Evolutionary conservation across 495 filamentous ascomycete species (phyloP).

Genomic region (Tuber brumale): DNA sequence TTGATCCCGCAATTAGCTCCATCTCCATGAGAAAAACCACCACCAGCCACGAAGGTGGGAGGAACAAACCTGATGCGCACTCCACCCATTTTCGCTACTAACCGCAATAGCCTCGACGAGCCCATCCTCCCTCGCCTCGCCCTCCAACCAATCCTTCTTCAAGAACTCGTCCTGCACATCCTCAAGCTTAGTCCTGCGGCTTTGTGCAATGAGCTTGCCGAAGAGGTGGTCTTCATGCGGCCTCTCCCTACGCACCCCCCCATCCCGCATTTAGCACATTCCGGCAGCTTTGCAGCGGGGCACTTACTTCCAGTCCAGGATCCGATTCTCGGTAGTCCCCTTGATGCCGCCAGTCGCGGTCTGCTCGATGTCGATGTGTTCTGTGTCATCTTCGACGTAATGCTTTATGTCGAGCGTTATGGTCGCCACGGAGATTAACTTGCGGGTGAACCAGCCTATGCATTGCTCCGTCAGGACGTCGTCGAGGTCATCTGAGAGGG

Average conservation of each 20-base stretch:
- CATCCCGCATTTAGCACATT: neutral
- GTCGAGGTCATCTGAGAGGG: slow-evolving; percentile 65
- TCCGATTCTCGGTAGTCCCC: slow-evolving; percentile 65
- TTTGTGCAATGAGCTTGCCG: slow-evolving; percentile 60
- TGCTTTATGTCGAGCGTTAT: slow-evolving; percentile 65
- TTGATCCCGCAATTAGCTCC: neutral
- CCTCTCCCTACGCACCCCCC: slow-evolving; percentile 44
- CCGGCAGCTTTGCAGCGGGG: neutral
- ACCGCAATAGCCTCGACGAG: slow-evolving; percentile 53
- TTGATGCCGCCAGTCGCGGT: slow-evolving; percentile 66
- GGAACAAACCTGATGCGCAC: slow-evolving; percentile 48
- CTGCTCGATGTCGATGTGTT: slow-evolving; percentile 79
- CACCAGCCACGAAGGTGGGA: slow-evolving; percentile 27
- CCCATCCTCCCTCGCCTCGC: slow-evolving; percentile 47
- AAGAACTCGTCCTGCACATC: slow-evolving; percentile 48
- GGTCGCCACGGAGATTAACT: slow-evolving; percentile 63
- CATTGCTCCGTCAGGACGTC: slow-evolving; percentile 72
- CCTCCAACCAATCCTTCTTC: slow-evolving; percentile 49
- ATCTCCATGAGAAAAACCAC: slow-evolving; percentile 47
- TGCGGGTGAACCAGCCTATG: slow-evolving; percentile 75
- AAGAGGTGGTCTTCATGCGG: slow-evolving; percentile 76
- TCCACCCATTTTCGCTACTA: slow-evolving; percentile 54
- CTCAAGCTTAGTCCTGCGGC: slow-evolving; percentile 48
- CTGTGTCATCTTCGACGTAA: slow-evolving; percentile 49
- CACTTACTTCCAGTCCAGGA: slow-evolving; percentile 56